Conservation (phyloP, 345 rosid genomes). For the Excoecaria agallocha region DNA sequence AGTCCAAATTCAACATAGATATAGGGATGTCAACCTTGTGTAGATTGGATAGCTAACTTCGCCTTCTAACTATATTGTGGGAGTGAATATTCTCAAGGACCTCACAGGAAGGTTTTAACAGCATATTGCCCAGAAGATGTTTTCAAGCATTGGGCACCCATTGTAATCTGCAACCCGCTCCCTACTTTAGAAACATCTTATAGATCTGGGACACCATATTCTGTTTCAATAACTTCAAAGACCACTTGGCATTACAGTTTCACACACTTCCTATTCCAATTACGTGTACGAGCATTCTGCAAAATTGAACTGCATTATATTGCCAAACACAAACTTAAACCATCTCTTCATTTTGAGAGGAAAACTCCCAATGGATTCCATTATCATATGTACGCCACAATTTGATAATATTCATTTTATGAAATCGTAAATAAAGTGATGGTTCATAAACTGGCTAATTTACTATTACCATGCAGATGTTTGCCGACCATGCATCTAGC, state of each 20-base stretch:
- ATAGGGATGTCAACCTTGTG: background rate
- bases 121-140: background rate
- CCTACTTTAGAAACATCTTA: too few species aligned
- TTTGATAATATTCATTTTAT: background rate
- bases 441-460: background rate
- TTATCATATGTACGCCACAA: background rate
- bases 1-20: background rate
- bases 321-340: too few species aligned
- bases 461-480: constrained; percentile 22
- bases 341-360: too few species aligned
- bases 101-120: background rate
- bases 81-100: background rate
- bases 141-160: background rate
- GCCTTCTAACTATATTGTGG: background rate
- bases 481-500: constrained; percentile 39
- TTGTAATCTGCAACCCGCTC: too few species aligned
- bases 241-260: too few species aligned
- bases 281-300: too few species aligned
- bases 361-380: too few species aligned
- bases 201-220: too few species aligned
- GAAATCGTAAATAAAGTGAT: background rate
- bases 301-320: too few species aligned
- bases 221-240: too few species aligned
- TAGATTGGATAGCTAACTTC: background rate
- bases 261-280: too few species aligned